phyloP scores from a whole-genome alignment of 345 rosid species.

The Hypericum androsaemum region DNA sequence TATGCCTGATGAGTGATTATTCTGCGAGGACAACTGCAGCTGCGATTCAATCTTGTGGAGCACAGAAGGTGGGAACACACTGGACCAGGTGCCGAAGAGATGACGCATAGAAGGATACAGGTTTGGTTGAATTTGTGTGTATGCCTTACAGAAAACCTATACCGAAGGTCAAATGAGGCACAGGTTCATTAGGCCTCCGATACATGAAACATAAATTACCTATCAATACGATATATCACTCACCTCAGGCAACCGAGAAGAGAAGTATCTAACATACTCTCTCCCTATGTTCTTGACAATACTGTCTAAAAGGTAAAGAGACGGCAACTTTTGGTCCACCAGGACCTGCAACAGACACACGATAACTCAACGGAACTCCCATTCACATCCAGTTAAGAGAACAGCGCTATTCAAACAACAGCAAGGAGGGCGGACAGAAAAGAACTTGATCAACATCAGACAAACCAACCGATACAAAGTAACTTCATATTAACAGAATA shows the following conservation, averaged over 20 bases:
- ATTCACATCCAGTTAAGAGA: no score
- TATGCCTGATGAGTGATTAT: constrained; percentile 38
- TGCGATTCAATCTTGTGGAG: constrained; percentile 65
- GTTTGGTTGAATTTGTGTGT: constrained; percentile 65
- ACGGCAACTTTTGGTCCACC: not conserved
- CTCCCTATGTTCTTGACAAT: constrained; percentile 3
- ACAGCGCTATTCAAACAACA: no score
- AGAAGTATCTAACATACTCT: not conserved
- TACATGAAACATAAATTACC: not conserved
- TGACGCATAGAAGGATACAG: constrained; percentile 73
- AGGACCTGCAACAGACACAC: not conserved
- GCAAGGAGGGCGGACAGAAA: no score
- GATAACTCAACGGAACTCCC: not conserved
- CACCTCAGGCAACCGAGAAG: constrained; percentile 2
- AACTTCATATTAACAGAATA: no score
- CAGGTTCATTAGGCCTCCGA: not conserved
- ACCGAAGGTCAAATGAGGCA: not conserved
- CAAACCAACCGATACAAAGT: no score
- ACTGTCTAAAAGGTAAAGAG: constrained; percentile 3
- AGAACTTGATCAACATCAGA: no score
- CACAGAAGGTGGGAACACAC: constrained; percentile 64
- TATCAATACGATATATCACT: not conserved
- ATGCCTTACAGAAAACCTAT: constrained; percentile 82
- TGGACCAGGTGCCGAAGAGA: constrained; percentile 91
- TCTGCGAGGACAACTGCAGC: constrained; percentile 48